Evolutionary conservation across 1,284 basidiomycete species (phyloP), one percentile per base, ranked within the genome.

Genomic region (Hypsizygus ulmarius): DNA sequence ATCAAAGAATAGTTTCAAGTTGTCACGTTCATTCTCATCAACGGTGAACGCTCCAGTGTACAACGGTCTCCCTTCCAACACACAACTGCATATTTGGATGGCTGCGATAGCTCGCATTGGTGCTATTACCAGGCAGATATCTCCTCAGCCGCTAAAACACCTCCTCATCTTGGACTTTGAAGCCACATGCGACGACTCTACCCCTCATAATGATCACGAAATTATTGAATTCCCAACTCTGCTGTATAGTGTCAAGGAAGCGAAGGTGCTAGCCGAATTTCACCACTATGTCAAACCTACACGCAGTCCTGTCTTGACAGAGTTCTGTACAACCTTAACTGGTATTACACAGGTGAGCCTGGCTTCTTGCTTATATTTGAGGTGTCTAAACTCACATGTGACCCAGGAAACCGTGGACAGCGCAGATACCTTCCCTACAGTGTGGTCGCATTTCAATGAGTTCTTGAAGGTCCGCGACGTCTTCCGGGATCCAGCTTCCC

Each of bases 91-190:
- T 21, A 19, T 25, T 14, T 12, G 8, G 5, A 36, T 28, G 18
- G 21, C 14, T 6, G 16, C 39, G 1, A 25, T 25, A 25, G 7
- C 21, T 21, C 19, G 27, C 39, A 10, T 10, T 25, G 7, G 21
- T 25, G 21, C 27, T 11, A 10, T 28, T 14, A 5, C 39, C 9
- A 21, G 19, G 8, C 15, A 46, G 38, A 34, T 21, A 33, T 33
- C 29, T 18, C 14, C 9, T 9, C 16, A 47, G 38, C 32, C 4
- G 14, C 8, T 21, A 14, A 38, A 18, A 21, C 51, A 27, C 25
- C 32, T 48, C 19, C 46, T n/a, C 29, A 34, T 38, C 16, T 55
- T 52, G 25, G 50, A 58, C 57, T 52, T 43, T 18, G 42, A 44
- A 35, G 42, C 42, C 12, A 43, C 42, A 16, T 33, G 42, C 33